A percentile compares a stretch with the other conserved stretches of the same genome.
phyloP scores from a whole-genome alignment of 371 early-diverging fungal genomes.

The Thermomucor indicae-seudaticae region DNA sequence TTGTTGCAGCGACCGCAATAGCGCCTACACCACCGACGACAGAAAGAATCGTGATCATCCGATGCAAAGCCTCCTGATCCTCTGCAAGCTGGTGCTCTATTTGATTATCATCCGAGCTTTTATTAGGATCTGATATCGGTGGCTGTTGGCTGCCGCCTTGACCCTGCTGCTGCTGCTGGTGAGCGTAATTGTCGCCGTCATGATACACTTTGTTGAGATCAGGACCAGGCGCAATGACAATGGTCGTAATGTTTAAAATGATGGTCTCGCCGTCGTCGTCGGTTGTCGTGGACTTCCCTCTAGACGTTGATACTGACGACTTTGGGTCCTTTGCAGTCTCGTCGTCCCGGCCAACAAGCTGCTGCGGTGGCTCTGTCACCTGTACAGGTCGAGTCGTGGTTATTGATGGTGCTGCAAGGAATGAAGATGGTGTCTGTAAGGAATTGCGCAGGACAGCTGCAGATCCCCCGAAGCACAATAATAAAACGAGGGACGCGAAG shows the following conservation, averaged over 20 bases:
- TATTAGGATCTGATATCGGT: conserved; percentile 2
- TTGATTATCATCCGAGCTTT: conserved; percentile 1
- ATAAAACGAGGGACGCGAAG: too few species aligned
- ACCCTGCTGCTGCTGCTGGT: conserved; percentile 3
- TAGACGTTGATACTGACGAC: too few species aligned
- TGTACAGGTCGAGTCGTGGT: too few species aligned
- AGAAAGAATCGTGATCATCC: conserved; percentile 19
- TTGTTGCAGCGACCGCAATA: conserved; percentile 15
- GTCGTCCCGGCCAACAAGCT: too few species aligned
- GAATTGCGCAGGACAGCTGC: too few species aligned
- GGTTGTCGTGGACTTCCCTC: conserved; percentile 1
- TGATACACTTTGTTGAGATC: conserved; percentile 11
- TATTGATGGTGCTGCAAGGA: too few species aligned
- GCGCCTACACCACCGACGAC: conserved; percentile 17
- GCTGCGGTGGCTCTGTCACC: too few species aligned
- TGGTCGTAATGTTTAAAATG: conserved; percentile 8
- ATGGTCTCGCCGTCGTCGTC: conserved; percentile 4
- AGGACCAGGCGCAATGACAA: conserved; percentile 11
- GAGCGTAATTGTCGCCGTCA: conserved; percentile 8
- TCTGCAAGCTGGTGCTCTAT: conserved; percentile 12
- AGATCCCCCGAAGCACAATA: too few species aligned
- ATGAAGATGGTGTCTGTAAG: too few species aligned
- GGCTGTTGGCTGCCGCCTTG: background rate
- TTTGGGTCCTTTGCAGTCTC: too few species aligned
- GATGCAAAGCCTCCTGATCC: conserved; percentile 16